phyloP scores from a whole-genome alignment of 192 early-diverging fungal genomes.

The Allomyces macrogynus region DNA sequence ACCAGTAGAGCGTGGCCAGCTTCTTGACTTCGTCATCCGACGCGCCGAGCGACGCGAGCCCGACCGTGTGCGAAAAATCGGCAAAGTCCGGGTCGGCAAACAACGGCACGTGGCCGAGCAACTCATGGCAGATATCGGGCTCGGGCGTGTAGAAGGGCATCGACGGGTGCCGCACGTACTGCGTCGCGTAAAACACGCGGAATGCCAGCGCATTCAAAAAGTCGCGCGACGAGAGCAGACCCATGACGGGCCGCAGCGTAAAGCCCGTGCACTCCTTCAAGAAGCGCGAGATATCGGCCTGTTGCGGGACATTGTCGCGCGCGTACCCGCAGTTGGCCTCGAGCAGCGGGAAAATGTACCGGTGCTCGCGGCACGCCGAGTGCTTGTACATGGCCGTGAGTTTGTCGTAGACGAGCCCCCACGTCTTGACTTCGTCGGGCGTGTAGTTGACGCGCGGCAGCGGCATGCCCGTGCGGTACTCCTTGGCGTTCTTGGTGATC shows the following conservation, averaged over 20 bases:
- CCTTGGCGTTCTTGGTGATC: constrained; percentile 68
- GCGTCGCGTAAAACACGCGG: constrained; percentile 90
- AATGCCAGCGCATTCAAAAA: constrained; percentile 93
- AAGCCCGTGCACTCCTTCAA: constrained; percentile 89
- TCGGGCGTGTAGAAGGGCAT: constrained; percentile 72
- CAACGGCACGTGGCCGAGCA: constrained; percentile 70
- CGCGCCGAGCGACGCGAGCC: constrained; percentile 76
- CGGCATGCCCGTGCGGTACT: constrained; percentile 47
- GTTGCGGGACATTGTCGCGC: constrained; percentile 69
- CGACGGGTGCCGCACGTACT: constrained; percentile 90
- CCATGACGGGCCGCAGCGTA: constrained; percentile 84
- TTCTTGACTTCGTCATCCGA: constrained; percentile 78
- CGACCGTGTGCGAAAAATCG: constrained; percentile 84
- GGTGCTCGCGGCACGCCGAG: constrained; percentile 83
- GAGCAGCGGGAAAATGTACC: constrained; percentile 70
- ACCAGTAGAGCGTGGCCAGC: constrained; percentile 51
- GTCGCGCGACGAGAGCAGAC: constrained; percentile 73
- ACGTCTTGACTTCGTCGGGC: constrained; percentile 54
- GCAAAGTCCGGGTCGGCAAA: constrained; percentile 79
- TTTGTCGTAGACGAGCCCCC: constrained; percentile 59
- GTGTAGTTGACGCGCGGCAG: constrained; percentile 72
- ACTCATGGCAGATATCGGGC: constrained; percentile 84
- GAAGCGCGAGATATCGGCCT: constrained; percentile 71
- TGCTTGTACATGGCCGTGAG: constrained; percentile 53
- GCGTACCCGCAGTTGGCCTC: constrained; percentile 79